Base-by-base conservation (phyloP, 129 eudicot genomes). In the Flaveria sonorensis region DNA sequence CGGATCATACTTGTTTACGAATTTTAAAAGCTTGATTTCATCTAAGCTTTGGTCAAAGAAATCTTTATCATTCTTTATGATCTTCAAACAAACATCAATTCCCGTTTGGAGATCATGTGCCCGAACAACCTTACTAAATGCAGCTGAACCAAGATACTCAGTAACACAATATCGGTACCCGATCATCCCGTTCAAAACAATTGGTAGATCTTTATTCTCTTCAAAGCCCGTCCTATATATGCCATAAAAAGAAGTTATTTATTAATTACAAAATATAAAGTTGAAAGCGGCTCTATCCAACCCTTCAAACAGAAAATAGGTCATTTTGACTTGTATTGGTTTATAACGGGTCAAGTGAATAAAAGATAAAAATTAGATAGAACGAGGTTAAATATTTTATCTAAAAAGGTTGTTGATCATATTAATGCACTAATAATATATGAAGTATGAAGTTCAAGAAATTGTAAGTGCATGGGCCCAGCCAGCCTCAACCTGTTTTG, bases 1-100 rank as follows among this genome's bases (percentile, higher is more conserved):
- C 2, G 96, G 99, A 81, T 95, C 99, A 73, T 92, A 89, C 83
- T 89, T 95, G 83, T 95, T 95, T 10, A 95, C 99, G 79, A 83
- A 88, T 78, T 95, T 95, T 18, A 95, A 83, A 84, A 95, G 99
- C 79, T 95, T 95, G 72, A 95, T 91, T 81, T 95, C 99, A 83
- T 95, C 99, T 67, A 95, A 79, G 81, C 99, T 95, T 74, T 95
- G 99, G 83, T 95, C 99, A 80, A 95, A 95, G 79, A 95, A 95
- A 74, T 95, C 99, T 85, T 95, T 95, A 73, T 95, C 96, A 42
- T 95, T 95, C 71, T 95, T 95, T 52, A 95, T 95, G 65, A 95
- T 95, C 92, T 95, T 95, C 72, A 95, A 76, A 86, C 99, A 95
- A 77, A 95, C 97, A 84, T 95, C 97, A 48, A 82, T 84, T 66